phyloP scores from a whole-genome alignment of 805 yeast species.

The Maudiozyma barnettii region DNA sequence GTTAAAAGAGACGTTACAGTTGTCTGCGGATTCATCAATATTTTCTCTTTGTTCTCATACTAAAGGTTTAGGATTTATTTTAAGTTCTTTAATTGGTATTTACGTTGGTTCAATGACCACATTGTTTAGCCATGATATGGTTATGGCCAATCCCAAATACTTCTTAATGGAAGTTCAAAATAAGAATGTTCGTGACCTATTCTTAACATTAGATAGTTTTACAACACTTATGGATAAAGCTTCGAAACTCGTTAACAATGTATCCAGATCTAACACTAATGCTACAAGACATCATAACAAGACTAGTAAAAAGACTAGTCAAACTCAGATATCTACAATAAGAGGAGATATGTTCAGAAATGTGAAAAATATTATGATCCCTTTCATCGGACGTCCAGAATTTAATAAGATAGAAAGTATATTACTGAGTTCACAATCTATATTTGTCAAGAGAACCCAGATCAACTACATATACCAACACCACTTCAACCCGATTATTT shows the following conservation, averaged over 20 bases:
- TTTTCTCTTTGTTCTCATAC: slow-evolving; percentile 83
- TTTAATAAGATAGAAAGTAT: slow-evolving; percentile 47
- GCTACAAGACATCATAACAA: slow-evolving; percentile 1
- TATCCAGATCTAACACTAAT: slow-evolving; percentile 1
- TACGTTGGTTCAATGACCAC: slow-evolving; percentile 82
- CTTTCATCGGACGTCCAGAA: slow-evolving; percentile 68
- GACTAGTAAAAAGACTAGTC: slow-evolving; percentile 3
- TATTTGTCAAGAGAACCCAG: slow-evolving; percentile 57
- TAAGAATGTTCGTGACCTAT: slow-evolving; percentile 75
- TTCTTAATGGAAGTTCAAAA: slow-evolving; percentile 65
- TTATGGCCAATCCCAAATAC: slow-evolving; percentile 60
- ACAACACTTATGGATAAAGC: slow-evolving; percentile 62
- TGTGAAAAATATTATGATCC: slow-evolving; percentile 75
- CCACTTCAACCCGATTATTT: slow-evolving; percentile 68
- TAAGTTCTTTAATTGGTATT: slow-evolving; percentile 74
- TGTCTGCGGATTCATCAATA: slow-evolving; percentile 60
- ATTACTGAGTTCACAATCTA: slow-evolving; percentile 50
- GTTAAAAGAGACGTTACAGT: slow-evolving; percentile 83
- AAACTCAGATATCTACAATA: slow-evolving; percentile 9
- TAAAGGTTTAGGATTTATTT: slow-evolving; percentile 79
- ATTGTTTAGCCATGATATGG: slow-evolving; percentile 68
- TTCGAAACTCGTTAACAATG: slow-evolving; percentile 33
- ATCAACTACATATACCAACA: slow-evolving; percentile 74
- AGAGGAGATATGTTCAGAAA: slow-evolving; percentile 36
- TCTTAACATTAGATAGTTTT: slow-evolving; percentile 75